Conservation (phyloP, 257 asterid genomes). For the Solanum dulcamara region DNA sequence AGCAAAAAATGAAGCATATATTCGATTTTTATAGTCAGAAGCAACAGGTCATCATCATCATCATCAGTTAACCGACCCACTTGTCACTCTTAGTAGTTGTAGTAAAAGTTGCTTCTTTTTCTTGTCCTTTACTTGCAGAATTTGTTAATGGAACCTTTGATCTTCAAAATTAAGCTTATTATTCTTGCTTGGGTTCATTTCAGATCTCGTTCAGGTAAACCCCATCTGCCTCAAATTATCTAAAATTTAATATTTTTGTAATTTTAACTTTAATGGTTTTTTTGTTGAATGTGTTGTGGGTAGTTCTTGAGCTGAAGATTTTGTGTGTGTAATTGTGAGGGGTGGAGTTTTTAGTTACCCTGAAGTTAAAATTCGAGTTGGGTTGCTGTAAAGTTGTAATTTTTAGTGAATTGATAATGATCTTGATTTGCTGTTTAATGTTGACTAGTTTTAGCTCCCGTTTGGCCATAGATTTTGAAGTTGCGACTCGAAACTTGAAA, state of each 20-base stretch:
- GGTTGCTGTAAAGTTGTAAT: not conserved
- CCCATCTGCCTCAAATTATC: not conserved
- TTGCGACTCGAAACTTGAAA: too few species aligned
- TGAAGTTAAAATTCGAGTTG: not conserved
- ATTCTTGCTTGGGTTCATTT: slow-evolving; percentile 45
- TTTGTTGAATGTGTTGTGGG: not conserved
- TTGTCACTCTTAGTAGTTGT: not conserved
- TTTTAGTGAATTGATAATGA: not conserved
- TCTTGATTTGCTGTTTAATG: not conserved
- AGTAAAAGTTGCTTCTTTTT: not conserved
- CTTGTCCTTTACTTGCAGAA: not conserved
- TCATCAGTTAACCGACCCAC: not conserved
- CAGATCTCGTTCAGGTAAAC: slow-evolving; percentile 57
- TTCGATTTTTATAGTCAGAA: not conserved
- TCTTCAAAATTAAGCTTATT: slow-evolving; percentile 37
- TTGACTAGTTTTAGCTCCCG: too few species aligned
- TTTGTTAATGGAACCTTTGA: slow-evolving; percentile 22
- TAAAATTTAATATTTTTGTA: too few species aligned
- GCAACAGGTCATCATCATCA: not conserved
- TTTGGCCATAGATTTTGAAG: too few species aligned
- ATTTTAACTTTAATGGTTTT: not conserved
- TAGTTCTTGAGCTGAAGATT: not conserved
- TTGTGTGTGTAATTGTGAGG: not conserved
- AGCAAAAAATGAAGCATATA: not conserved
- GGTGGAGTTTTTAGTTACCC: not conserved